Conservation (phyloP, 2,329 filamentous ascomycete genomes). For the Fusarium gaditjirri region DNA sequence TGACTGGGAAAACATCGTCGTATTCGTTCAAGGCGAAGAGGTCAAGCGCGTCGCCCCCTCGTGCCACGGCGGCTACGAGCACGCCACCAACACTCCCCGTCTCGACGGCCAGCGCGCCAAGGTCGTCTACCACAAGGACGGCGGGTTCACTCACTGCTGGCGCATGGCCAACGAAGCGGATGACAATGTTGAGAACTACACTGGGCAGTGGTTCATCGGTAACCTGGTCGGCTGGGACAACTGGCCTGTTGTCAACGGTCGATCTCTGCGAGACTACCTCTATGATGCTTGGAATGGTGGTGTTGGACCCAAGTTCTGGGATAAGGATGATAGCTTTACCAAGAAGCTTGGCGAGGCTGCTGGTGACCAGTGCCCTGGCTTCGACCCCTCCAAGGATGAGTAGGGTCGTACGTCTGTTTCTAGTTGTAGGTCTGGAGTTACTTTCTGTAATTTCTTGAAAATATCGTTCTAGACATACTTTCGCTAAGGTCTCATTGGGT, state of each 20-base stretch:
- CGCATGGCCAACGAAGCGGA: conserved; percentile 46
- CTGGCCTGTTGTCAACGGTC: conserved; percentile 38
- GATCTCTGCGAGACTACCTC: conserved; percentile 7
- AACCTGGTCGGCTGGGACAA: conserved; percentile 37
- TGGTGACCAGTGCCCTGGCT: conserved; percentile 19
- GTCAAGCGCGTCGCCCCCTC: conserved; percentile 28
- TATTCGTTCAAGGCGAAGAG: conserved; percentile 23
- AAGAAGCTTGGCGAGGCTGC: conserved; percentile 15
- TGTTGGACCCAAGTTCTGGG: conserved; percentile 23
- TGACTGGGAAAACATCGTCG: conserved; percentile 29
- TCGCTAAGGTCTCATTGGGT: too few species aligned
- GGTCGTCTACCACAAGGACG: conserved; percentile 54
- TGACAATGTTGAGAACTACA: conserved; percentile 48
- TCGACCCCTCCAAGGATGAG: conserved; percentile 14
- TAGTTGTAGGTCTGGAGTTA: too few species aligned
- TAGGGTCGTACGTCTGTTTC: neutral
- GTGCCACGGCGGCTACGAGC: conserved; percentile 15
- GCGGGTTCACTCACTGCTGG: conserved; percentile 49
- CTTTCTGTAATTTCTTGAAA: neutral
- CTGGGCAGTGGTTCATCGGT: conserved; percentile 49
- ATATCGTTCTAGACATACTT: too few species aligned
- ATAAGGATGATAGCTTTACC: conserved; percentile 4
- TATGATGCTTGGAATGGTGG: conserved; percentile 20
- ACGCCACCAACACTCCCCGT: conserved; percentile 4
- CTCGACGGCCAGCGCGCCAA: conserved; percentile 46